Evolutionary conservation across 345 rosid species (phyloP).

Genomic region (Dipteronia dyeriana): DNA sequence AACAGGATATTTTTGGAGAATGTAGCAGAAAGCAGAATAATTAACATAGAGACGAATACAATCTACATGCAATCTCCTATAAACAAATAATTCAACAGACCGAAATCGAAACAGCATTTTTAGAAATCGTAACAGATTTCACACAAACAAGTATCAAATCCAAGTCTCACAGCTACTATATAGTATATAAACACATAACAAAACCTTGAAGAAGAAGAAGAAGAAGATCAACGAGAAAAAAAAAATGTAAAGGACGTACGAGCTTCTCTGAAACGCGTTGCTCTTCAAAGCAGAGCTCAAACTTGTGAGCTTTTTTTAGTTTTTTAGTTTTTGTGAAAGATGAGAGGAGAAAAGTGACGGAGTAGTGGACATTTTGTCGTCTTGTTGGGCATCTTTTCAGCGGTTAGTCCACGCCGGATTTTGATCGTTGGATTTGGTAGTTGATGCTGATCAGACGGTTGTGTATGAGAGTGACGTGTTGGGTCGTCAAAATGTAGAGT

Average conservation of each 20-base stretch:
- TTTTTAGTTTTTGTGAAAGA: conserved; percentile 28
- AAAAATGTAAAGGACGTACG: neutral
- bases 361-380: conserved; percentile 19
- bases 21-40: neutral
- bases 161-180: neutral
- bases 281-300: neutral
- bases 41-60: neutral
- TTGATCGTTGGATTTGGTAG: conserved; percentile 25
- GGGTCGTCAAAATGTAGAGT: neutral
- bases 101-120: neutral
- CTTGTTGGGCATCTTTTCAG: conserved; percentile 23
- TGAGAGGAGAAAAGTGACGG: conserved; percentile 20
- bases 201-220: neutral
- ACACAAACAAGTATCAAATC: neutral
- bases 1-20: neutral
- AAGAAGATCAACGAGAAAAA: neutral
- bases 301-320: neutral
- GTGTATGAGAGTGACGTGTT: neutral
- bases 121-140: neutral
- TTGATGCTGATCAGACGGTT: conserved; percentile 21
- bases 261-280: neutral
- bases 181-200: neutral
- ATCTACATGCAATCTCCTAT: neutral
- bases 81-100: neutral
- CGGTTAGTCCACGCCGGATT: conserved; percentile 32